These are phyloP conservation scores for Tuber magnatum DNA, from an alignment of 495 filamentous ascomycete species.

Conservation along the genomic window DNA sequence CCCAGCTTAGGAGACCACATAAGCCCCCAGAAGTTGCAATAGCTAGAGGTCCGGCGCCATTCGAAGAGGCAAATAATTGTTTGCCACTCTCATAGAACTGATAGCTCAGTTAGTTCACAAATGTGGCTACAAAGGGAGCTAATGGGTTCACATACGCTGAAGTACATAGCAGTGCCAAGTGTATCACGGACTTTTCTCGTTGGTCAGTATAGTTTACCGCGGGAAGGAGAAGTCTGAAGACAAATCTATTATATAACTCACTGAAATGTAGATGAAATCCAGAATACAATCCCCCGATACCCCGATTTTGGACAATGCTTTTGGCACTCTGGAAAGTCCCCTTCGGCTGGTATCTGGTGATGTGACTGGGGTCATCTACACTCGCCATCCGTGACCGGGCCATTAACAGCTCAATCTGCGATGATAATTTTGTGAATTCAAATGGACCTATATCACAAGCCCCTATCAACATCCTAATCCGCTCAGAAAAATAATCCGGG, in stretches of 20 bases:
- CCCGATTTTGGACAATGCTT: conserved; percentile 71
- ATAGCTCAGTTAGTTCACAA: conserved; percentile 8
- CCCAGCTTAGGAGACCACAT: conserved; percentile 76
- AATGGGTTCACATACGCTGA: conserved; percentile 51
- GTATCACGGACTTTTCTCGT: conserved; percentile 64
- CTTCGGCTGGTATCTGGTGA: conserved; percentile 65
- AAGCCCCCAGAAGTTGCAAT: conserved; percentile 67
- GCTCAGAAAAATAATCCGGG: neutral
- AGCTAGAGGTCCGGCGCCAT: conserved; percentile 63
- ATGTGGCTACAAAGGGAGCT: neutral
- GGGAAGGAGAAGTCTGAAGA: neutral
- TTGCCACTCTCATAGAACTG: conserved; percentile 73
- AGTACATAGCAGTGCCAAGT: conserved; percentile 82
- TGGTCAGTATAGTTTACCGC: conserved; percentile 3
- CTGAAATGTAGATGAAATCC: conserved; percentile 76
- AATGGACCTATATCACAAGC: conserved; percentile 62
- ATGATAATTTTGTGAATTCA: conserved; percentile 86
- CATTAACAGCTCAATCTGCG: conserved; percentile 82
- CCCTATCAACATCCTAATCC: conserved; percentile 19
- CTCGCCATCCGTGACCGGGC: conserved; percentile 57
- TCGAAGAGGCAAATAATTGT: conserved; percentile 68
- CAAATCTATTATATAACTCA: conserved; percentile 44
- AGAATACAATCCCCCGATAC: conserved; percentile 72
- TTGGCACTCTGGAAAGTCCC: conserved; percentile 72
- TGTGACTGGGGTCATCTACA: conserved; percentile 50